Base-by-base conservation (phyloP, 805 yeast genomes). In the Saccharomyces cerevisiae region DNA sequence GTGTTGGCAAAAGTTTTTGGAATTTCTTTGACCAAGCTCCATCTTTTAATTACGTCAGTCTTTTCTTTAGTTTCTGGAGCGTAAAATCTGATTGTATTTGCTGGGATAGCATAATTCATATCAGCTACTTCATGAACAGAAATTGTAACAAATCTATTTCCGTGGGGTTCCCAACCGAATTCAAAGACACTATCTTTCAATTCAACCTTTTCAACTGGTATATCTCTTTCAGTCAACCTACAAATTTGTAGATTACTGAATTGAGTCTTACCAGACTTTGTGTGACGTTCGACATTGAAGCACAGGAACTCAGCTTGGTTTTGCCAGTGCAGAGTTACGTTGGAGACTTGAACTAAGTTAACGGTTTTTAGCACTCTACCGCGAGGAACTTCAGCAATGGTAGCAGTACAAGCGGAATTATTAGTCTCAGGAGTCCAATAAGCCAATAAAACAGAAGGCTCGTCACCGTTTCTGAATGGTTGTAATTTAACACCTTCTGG, bases 401-500 rank as follows among this genome's bases (percentile, higher is more conserved):
- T 82, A 55, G 92, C 98, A 71, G 96, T 86, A 29, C 99, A 97
- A 48, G 97, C 87, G 76, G 91, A 96, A 73, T 94, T 92, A 59
- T 79, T 72, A 52, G 83, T 75, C 76, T 94, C 99, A 53, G 99
- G 99, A 49, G 97, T 90, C 99, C 99, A 94, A 76, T 85, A 94
- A 31, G 96, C 84, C 61, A 94, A 78, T 36, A 90, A 74, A 63
- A 84, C 84, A 54, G 84, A 83, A 52, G 79, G 79, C 47, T 76
- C 78, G 55, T 78, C 81, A 43, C 69, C 75, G 55, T 74, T 78
- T 61, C 75, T 79, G 53, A 81, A 73, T 55, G 79, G 80, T 48
- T 82, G 80, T 53, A 88, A 77, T 62, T 80, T 76, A 51, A 89
- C 87, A 61, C 88, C 87, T 26, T 89, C 84, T 57, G 99, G 99